Evolutionary conservation across 2,329 filamentous ascomycete species (phyloP).

Genomic region (Colletotrichum godetiae): DNA sequence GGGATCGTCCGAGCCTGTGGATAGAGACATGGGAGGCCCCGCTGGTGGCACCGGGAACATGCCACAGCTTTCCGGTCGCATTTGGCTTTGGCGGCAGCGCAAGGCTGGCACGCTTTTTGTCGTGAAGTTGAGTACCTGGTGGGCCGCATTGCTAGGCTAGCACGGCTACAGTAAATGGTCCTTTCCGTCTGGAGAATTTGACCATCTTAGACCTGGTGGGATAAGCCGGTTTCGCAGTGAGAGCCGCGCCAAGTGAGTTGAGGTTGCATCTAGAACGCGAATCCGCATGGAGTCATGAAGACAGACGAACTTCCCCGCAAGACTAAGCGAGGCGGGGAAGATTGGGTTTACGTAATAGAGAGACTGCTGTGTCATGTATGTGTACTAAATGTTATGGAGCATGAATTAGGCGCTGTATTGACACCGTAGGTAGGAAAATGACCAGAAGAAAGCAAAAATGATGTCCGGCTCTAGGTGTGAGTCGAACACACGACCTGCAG

Average conservation of each 20-base stretch:
- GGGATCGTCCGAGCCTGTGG: constrained; percentile 20
- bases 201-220: neutral
- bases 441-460: neutral
- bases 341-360: constrained; percentile 7
- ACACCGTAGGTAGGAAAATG: neutral
- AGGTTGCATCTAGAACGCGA: neutral
- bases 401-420: neutral
- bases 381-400: neutral
- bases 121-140: constrained; percentile 50
- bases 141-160: constrained; percentile 2
- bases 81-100: constrained; percentile 51
- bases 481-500: neutral
- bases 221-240: neutral
- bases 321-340: neutral
- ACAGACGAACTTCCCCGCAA: neutral
- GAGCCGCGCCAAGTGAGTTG: neutral
- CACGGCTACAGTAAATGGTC: neutral
- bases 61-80: constrained; percentile 48
- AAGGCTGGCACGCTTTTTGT: constrained; percentile 53
- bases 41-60: constrained; percentile 47
- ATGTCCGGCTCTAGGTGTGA: neutral
- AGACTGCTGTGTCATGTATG: neutral
- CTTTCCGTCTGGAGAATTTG: neutral
- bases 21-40: constrained; percentile 46
- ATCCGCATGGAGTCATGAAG: neutral